Base-by-base conservation (phyloP, 2,329 filamentous ascomycete genomes). In the Apiospora marii region DNA sequence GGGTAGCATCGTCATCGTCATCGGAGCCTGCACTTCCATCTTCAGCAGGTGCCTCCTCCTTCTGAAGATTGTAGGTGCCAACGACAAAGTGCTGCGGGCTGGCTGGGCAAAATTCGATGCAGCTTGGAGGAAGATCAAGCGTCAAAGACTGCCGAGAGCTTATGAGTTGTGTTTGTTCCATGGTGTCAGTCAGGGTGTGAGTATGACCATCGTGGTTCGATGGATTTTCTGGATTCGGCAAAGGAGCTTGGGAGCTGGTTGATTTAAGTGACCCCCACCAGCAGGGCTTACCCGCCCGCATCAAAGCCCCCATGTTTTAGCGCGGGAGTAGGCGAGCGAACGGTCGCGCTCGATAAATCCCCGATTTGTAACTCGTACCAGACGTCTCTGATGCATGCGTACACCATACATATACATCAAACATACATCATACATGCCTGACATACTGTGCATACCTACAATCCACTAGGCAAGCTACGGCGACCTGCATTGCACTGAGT, bases 31-130 rank as follows among this genome's bases (percentile, higher is more conserved):
- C 76, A 10, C 75, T 73, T 43, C 72, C 74, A 1, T 77, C 71
- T 10, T 74, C 72, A 5, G 78, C 75, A 43, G 73, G 72, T 10
- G 49, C 73, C 7, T 72, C 70, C 61, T 73, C 78, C 73, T 87
- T 87, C 74, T 94, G 85, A 41, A 98, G 87, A 74, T 92, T 90
- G 82, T 98, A 98, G 1, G 95, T 98, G 51, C 95, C 96, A 68
- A 98, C 88, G 0, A 97, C 86, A 76, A 97, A 92, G 78, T 92
- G 90, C 0, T 90, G 83, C 0, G 90, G 88, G 72, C 90, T 80
- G 0, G 82, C 81, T 0, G 91, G 90, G 75, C 90, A 93, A 77
- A 95, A 94, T 74, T 93, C 91, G n/a, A 95, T 86, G 79, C 93
- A 95, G 78, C 93, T 94, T 1, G 93, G 93, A 4, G 93, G 93